phyloP scores from a whole-genome alignment of 2,329 filamentous ascomycete genomes.

The Apiospora aurea region DNA sequence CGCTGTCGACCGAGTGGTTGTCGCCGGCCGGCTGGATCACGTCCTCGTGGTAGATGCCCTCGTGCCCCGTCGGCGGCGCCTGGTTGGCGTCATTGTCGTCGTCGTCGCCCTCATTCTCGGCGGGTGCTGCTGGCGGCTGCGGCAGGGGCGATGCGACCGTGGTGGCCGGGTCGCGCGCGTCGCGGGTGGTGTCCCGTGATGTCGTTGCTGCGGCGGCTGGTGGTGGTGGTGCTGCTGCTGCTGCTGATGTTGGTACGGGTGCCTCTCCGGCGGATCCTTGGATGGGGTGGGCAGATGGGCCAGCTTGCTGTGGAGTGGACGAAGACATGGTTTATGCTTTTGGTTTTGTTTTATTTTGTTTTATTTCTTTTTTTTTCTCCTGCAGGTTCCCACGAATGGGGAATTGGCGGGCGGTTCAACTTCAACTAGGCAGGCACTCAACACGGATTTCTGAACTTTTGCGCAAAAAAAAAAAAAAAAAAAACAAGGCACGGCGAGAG shows the following conservation, averaged over 20 bases:
- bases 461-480: background rate
- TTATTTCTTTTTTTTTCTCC: background rate
- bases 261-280: slow-evolving; percentile 17
- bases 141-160: background rate
- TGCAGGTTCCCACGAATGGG: slow-evolving; percentile 1
- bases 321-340: background rate
- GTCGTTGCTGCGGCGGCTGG: slow-evolving; percentile 4
- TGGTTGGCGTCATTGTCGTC: background rate
- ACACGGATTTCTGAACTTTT: background rate
- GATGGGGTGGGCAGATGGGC: slow-evolving; percentile 17
- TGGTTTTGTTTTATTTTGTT: background rate
- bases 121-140: background rate
- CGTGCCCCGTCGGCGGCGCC: background rate
- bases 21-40: slow-evolving; percentile 27
- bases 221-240: too few relatives aligned
- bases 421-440: background rate
- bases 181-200: background rate
- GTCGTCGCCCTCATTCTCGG: background rate
- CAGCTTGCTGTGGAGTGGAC: background rate
- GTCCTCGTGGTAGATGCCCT: slow-evolving; percentile 4
- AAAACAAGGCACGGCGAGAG: slow-evolving; percentile 5
- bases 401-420: background rate
- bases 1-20: slow-evolving; percentile 26
- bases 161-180: background rate
- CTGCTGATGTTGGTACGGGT: slow-evolving; percentile 1